phyloP scores from a whole-genome alignment of 2,329 filamentous ascomycete species.

The Hysterium pulicare region DNA sequence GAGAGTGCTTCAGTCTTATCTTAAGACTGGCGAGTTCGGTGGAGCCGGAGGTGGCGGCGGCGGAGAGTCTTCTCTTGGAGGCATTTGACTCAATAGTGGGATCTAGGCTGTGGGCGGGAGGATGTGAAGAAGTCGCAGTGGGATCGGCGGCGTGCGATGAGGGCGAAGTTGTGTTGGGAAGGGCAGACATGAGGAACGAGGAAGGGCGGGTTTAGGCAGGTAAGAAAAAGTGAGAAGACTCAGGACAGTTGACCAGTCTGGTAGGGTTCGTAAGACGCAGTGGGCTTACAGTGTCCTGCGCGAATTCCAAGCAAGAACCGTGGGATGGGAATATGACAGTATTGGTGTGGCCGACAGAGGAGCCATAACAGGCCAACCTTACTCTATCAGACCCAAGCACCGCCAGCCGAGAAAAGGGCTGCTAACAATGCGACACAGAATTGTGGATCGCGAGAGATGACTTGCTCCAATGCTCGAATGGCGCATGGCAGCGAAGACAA shows the following conservation, averaged over 20 bases:
- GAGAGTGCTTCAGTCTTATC: constrained; percentile 64
- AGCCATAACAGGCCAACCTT: constrained; percentile 2
- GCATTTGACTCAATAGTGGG: constrained; percentile 37
- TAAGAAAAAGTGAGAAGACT: constrained; percentile 8
- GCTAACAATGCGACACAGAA: too few species aligned
- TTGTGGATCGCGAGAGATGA: too few species aligned
- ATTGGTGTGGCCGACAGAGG: background rate
- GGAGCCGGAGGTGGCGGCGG: constrained; percentile 48
- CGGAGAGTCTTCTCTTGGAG: constrained; percentile 48
- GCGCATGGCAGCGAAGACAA: too few species aligned
- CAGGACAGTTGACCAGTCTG: background rate
- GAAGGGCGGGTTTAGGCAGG: constrained; percentile 9
- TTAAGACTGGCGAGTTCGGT: constrained; percentile 61
- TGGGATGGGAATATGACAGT: constrained; percentile 10
- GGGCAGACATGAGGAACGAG: constrained; percentile 11
- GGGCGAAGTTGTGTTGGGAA: constrained; percentile 10
- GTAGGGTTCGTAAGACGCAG: constrained; percentile 1
- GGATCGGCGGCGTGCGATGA: constrained; percentile 8
- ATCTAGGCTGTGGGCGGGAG: constrained; percentile 29
- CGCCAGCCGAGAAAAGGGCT: constrained; percentile 1
- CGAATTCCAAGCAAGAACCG: constrained; percentile 9
- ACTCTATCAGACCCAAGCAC: constrained; percentile 4
- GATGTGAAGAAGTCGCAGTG: constrained; percentile 30
- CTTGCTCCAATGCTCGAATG: too few species aligned
- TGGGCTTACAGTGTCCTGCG: constrained; percentile 1